Conservation (phyloP, 1,139 yeast species). For the Ogataea hybrid region DNA sequence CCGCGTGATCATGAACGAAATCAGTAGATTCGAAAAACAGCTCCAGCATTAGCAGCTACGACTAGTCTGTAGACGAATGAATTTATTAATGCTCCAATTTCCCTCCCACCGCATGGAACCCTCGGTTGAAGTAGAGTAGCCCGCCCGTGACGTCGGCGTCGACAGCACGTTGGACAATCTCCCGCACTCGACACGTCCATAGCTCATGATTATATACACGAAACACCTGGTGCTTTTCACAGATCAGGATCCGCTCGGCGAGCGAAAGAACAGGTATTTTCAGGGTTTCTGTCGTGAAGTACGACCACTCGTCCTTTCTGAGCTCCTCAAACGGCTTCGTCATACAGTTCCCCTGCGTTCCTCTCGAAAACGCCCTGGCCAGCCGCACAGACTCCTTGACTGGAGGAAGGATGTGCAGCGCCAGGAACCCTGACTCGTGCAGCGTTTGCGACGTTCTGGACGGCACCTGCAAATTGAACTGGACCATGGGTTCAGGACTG, state of each 20-base stretch:
- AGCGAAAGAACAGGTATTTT: conserved; percentile 55
- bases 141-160: conserved; percentile 46
- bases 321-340: conserved; percentile 45
- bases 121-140: conserved; percentile 59
- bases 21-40: conserved; percentile 25
- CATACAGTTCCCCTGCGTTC: conserved; percentile 34
- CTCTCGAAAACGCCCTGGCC: conserved; percentile 62
- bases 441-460: conserved; percentile 69
- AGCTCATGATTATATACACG: conserved; percentile 79
- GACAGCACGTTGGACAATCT: conserved; percentile 38
- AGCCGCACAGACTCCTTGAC: conserved; percentile 46
- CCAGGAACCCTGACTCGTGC: conserved; percentile 55
- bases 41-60: conserved; percentile 9
- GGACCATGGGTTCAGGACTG: conserved; percentile 69
- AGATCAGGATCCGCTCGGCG: conserved; percentile 64
- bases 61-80: neutral
- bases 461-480: conserved; percentile 81
- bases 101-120: conserved; percentile 58
- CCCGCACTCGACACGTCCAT: conserved; percentile 73
- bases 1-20: conserved; percentile 21
- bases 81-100: conserved; percentile 3
- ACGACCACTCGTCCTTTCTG: conserved; percentile 34
- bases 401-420: conserved; percentile 75
- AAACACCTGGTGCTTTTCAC: conserved; percentile 54
- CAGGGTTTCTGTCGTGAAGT: conserved; percentile 24